These are phyloP conservation scores for Gentiana dahurica DNA, from an alignment of 257 asterid genomes.

Conservation along the genomic window DNA sequence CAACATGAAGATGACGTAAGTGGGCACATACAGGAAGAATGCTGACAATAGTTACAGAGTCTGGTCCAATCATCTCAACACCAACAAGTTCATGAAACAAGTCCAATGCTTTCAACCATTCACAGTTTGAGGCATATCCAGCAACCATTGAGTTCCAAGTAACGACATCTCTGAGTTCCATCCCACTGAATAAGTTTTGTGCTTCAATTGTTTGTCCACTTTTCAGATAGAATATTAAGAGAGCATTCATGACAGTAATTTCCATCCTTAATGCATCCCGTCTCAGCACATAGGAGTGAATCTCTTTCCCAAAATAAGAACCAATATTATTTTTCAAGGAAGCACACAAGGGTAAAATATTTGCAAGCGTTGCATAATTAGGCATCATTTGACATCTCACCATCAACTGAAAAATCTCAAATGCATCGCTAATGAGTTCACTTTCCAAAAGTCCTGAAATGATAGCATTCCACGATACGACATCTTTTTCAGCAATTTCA, in stretches of 20 bases:
- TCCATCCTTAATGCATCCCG: slow-evolving; percentile 40
- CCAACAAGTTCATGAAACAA: slow-evolving; percentile 30
- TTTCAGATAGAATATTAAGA: slow-evolving; percentile 61
- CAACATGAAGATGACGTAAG: slow-evolving; percentile 33
- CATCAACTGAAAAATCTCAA: slow-evolving; percentile 44
- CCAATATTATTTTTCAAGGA: slow-evolving; percentile 23
- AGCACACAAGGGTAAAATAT: slow-evolving; percentile 48
- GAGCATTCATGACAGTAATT: slow-evolving; percentile 44
- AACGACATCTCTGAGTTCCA: slow-evolving; percentile 49
- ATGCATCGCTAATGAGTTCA: slow-evolving; percentile 36
- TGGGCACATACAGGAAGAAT: slow-evolving; percentile 67
- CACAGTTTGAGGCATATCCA: slow-evolving; percentile 49
- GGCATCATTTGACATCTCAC: slow-evolving; percentile 32
- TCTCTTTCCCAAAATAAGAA: slow-evolving; percentile 39
- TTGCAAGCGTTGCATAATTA: slow-evolving; percentile 65
- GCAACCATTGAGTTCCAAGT: slow-evolving; percentile 78
- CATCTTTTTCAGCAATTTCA: slow-evolving; percentile 60
- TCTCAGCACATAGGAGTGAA: slow-evolving; percentile 53
- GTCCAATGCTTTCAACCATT: slow-evolving; percentile 46
- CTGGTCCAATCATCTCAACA: slow-evolving; percentile 27
- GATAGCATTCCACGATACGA: slow-evolving; percentile 68
- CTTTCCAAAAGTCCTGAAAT: slow-evolving; percentile 71
- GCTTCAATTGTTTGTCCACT: slow-evolving; percentile 40
- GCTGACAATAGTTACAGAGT: slow-evolving; percentile 51
- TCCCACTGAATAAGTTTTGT: slow-evolving; percentile 33